A percentile compares a stretch with the other conserved stretches of the same genome.
These are phyloP conservation scores for Cytidiella melzeri DNA, from an alignment of 768 basidiomycete species.

Conservation along the genomic window DNA sequence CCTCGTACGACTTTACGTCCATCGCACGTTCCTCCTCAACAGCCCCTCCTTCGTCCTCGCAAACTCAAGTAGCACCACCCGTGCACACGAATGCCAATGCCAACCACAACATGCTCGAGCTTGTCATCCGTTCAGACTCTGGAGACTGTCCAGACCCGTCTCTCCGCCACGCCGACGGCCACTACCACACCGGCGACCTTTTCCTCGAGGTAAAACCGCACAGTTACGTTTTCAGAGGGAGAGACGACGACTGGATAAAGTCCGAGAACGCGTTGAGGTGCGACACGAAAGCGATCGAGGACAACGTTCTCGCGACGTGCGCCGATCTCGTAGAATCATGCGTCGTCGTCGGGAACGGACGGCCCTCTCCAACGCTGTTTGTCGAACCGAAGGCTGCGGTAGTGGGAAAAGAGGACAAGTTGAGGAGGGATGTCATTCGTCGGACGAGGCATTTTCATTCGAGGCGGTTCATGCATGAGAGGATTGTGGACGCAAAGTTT, in stretches of 20 bases:
- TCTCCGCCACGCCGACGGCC: constrained; percentile 50
- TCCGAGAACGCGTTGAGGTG: constrained; percentile 64
- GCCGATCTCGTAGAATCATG: constrained; percentile 56
- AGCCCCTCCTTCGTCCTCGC: constrained; percentile 24
- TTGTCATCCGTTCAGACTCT: constrained; percentile 59
- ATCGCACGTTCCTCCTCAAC: constrained; percentile 42
- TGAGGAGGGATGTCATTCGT: constrained; percentile 63
- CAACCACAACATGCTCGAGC: constrained; percentile 41
- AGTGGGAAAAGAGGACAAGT: constrained; percentile 37
- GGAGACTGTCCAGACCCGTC: constrained; percentile 57
- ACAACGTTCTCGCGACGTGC: constrained; percentile 59
- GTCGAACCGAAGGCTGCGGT: constrained; percentile 42
- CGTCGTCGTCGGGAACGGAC: constrained; percentile 64
- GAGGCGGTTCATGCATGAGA: constrained; percentile 67
- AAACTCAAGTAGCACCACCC: constrained; percentile 16
- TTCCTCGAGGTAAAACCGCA: constrained; percentile 57
- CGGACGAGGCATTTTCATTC: constrained; percentile 63
- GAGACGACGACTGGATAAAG: constrained; percentile 79
- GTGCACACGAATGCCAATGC: constrained; percentile 46
- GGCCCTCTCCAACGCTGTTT: constrained; percentile 68
- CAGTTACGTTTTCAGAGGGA: constrained; percentile 54
- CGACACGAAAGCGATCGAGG: constrained; percentile 61
- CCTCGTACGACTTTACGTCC: constrained; percentile 31
- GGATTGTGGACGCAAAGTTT: constrained; percentile 56
- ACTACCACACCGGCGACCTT: constrained; percentile 72